Percentiles rank a stretch among this genome's conserved stretches.
Conservation (phyloP, 2,329 filamentous ascomycete species). For the Diaporthe sp. region DNA sequence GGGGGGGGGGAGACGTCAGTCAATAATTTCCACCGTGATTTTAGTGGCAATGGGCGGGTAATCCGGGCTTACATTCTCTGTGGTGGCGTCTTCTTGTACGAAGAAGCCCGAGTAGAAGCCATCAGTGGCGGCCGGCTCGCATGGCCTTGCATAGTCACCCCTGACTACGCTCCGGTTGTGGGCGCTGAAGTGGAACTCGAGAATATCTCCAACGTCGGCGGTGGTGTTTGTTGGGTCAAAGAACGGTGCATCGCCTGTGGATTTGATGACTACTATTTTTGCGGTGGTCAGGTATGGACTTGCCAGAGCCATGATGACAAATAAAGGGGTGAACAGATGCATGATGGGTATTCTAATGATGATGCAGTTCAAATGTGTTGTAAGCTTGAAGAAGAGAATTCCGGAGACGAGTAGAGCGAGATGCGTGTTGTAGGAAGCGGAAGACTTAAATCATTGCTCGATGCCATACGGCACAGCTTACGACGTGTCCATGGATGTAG, state of each 20-base stretch:
- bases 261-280: constrained; percentile 54
- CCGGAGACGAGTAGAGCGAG: background rate
- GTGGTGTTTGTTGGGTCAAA: constrained; percentile 60
- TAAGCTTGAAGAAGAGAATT: background rate
- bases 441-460: background rate
- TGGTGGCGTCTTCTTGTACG: constrained; percentile 47
- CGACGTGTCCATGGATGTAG: background rate
- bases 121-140: constrained; percentile 56
- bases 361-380: background rate
- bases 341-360: background rate
- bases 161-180: constrained; percentile 65
- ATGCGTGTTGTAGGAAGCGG: background rate
- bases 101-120: constrained; percentile 65
- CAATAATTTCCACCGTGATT: background rate
- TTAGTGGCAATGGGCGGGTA: no score
- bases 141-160: constrained; percentile 63
- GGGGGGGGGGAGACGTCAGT: background rate
- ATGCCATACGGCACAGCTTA: background rate
- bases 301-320: constrained; percentile 5
- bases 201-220: constrained; percentile 61
- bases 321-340: background rate
- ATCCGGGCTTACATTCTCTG: constrained; percentile 43
- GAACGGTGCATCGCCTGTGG: constrained; percentile 51
- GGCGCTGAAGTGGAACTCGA: constrained; percentile 67
- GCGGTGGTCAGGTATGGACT: constrained; percentile 36